A percentile compares a stretch with the other conserved stretches of the same genome.
phyloP scores from a whole-genome alignment of 441 rosid genomes.

The Francoa sonchifolia region DNA sequence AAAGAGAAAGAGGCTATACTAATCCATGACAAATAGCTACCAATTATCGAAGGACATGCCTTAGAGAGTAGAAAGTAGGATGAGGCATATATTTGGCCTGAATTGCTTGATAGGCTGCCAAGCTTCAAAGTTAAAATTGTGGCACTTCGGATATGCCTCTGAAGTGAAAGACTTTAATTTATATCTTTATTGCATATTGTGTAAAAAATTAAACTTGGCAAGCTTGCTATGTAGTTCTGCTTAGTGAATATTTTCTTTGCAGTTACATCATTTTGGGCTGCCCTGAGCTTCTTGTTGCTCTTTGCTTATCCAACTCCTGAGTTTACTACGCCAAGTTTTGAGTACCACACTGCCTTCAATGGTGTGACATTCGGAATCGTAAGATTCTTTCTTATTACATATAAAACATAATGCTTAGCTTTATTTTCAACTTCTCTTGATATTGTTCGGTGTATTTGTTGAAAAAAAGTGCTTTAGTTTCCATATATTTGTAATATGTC shows the following conservation, averaged over 20 bases:
- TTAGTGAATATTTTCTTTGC: no score
- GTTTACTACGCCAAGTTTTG: constrained; percentile 87
- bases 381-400: constrained; percentile 29
- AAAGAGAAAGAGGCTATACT: no score
- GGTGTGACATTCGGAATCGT: constrained; percentile 92
- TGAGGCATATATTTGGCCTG: no score
- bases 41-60: no score
- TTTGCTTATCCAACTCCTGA: constrained; percentile 96
- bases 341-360: constrained; percentile 74
- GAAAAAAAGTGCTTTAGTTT: no score
- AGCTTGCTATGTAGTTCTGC: background rate
- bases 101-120: background rate
- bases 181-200: no score
- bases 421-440: background rate
- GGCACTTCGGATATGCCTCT: background rate
- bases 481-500: no score
- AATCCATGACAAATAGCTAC: no score
- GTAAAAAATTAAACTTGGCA: background rate
- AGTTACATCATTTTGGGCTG: constrained; percentile 84
- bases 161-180: background rate
- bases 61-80: background rate
- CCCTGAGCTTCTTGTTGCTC: constrained; percentile 69
- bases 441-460: no score
- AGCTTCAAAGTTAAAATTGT: background rate
- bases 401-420: constrained; percentile 6